Base-by-base conservation (phyloP, 164 flowering plant species). In the Annona cherimola region DNA sequence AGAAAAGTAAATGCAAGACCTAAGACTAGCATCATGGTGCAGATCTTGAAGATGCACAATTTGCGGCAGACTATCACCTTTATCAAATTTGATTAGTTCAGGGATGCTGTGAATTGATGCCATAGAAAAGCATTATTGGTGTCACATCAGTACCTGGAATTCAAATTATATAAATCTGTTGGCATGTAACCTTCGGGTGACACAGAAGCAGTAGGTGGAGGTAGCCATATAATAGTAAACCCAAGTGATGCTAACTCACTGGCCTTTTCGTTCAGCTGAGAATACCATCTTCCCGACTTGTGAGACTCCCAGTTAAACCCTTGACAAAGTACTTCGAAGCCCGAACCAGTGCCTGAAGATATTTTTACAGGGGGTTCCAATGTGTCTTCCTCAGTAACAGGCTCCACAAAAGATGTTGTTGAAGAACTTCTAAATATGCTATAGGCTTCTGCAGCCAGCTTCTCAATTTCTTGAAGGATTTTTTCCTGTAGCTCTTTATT, bases 101-200 rank as follows among this genome's bases (percentile, higher is more conserved):
- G 42, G 18, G 18, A 64, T 16, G 41, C 67, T 64, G 43, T 1
- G 6, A 41, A 64, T 20, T 61, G 40, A 20, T 61, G 12, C 19
- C 64, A 61, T 4, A 61, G 4, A 41, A 26, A 63, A 42, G 54
- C 20, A 18, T 9, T 44, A 8, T 54, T 64, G 4, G 26, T 59
- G 35, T 9, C 4, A 16, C 41, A 61, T 60, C 26, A 66, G n/a
- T 79, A 95, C 99, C 99, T 95, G 78, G 98, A 95, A 76, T 91
- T 89, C 68, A 95, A 82, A 78, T 93, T 90, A 77, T 95, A 95
- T 63, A 91, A 82, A 80, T 95, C 99, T 78, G 42, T 86, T 43
- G 99, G 99, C 99, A 95, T 93, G 86, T 95, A 95, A 45, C 99
- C 99, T 85, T 95, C 98, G 66, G 97, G 97, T 78, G 99, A 93